These are phyloP conservation scores for Phytopythium chamaehyphon DNA, from an alignment of 352 stramenopile species.

Conservation along the genomic window DNA sequence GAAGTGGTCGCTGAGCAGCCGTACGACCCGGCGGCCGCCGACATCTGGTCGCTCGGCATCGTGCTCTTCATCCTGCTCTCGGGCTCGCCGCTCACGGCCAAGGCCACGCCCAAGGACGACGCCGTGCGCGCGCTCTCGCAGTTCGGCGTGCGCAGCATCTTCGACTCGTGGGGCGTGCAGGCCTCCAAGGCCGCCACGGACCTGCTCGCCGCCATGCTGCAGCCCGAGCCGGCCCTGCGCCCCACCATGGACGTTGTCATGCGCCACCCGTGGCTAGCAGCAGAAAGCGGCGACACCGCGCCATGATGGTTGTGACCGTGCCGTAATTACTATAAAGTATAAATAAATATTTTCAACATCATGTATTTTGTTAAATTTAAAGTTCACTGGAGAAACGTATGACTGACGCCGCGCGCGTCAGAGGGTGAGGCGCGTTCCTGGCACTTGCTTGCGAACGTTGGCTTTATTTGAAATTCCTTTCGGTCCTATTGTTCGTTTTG, in stretches of 20 bases:
- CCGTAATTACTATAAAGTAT: too few species aligned
- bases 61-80: slow-evolving; percentile 65
- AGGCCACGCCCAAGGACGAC: slow-evolving; percentile 24
- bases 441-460: too few species aligned
- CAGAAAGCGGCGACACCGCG: not conserved
- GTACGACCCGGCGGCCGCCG: slow-evolving; percentile 39
- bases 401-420: too few species aligned
- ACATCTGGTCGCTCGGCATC: slow-evolving; percentile 65
- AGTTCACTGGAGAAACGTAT: too few species aligned
- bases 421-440: too few species aligned
- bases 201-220: slow-evolving; percentile 30
- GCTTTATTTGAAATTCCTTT: too few species aligned
- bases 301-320: too few species aligned
- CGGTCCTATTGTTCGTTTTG: too few species aligned
- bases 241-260: slow-evolving; percentile 24
- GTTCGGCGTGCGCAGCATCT: slow-evolving; percentile 39
- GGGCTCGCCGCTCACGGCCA: slow-evolving; percentile 34
- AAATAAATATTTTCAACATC: too few species aligned
- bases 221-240: slow-evolving; percentile 26
- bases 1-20: slow-evolving; percentile 27
- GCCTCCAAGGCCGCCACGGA: slow-evolving; percentile 18
- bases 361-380: too few species aligned
- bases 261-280: slow-evolving; percentile 10
- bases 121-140: slow-evolving; percentile 19
- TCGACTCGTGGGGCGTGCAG: slow-evolving; percentile 43